Conservation (phyloP, 2,329 filamentous ascomycete genomes). For the Ophiostoma tasmaniense region DNA sequence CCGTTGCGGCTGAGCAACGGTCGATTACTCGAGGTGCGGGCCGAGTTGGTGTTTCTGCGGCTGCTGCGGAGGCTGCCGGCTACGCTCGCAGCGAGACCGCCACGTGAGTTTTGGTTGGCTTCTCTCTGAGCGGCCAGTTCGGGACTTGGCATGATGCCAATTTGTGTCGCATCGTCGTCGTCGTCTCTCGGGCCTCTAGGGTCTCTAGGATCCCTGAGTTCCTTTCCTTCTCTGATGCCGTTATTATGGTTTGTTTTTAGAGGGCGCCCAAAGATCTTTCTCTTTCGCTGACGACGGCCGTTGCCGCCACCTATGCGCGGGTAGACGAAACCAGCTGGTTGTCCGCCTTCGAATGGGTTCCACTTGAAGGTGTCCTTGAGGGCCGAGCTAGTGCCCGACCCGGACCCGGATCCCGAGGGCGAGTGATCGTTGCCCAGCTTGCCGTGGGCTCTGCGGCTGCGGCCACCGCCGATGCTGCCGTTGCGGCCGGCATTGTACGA, state of each 20-base stretch:
- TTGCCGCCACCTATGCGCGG: slow-evolving; percentile 25
- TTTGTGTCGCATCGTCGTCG: background rate
- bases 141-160: background rate
- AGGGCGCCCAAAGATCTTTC: slow-evolving; percentile 25
- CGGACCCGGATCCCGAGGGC: background rate
- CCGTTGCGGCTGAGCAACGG: background rate
- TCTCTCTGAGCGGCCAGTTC: background rate
- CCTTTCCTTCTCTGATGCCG: background rate
- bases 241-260: background rate
- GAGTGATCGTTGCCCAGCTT: background rate
- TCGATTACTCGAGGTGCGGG: background rate
- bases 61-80: background rate
- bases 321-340: slow-evolving; percentile 43
- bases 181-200: background rate
- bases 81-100: background rate
- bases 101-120: background rate
- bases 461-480: slow-evolving; percentile 36
- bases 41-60: background rate
- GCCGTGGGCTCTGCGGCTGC: slow-evolving; percentile 21
- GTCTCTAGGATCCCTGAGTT: background rate
- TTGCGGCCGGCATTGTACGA: slow-evolving; percentile 46
- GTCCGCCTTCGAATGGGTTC: slow-evolving; percentile 43
- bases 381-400: background rate
- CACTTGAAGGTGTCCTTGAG: slow-evolving; percentile 25
- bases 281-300: slow-evolving; percentile 26